A percentile compares a stretch with the other conserved stretches of the same genome.
phyloP scores from a whole-genome alignment of 495 filamentous ascomycete species.

The Annulohypoxylon stygium region DNA sequence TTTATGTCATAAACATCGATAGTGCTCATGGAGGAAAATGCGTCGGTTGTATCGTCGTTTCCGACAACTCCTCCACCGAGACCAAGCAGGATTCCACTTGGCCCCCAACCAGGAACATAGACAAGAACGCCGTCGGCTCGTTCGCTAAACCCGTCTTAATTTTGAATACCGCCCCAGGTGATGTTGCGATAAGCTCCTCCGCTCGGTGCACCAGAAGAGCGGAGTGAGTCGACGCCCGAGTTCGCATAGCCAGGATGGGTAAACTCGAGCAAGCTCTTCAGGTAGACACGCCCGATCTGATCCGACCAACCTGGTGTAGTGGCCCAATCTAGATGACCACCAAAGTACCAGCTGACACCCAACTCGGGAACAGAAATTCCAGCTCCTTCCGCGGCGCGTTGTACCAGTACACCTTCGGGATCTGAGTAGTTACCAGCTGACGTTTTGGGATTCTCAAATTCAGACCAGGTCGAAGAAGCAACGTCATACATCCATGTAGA shows the following conservation, averaged over 20 bases:
- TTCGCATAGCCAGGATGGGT: constrained; percentile 76
- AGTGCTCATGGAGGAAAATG: constrained; percentile 74
- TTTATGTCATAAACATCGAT: constrained; percentile 84
- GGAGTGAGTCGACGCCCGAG: constrained; percentile 65
- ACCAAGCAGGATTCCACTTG: constrained; percentile 75
- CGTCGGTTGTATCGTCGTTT: constrained; percentile 61
- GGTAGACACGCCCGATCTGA: constrained; percentile 70
- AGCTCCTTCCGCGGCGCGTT: constrained; percentile 78
- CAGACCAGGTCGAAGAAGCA: constrained; percentile 67
- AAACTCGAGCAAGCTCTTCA: constrained; percentile 81
- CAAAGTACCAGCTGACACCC: constrained; percentile 80
- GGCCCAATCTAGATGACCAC: constrained; percentile 75
- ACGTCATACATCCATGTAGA: constrained; percentile 78
- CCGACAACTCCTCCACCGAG: constrained; percentile 70
- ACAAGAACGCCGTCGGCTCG: constrained; percentile 78
- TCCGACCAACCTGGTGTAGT: constrained; percentile 79
- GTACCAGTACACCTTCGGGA: constrained; percentile 63
- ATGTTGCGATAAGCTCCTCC: constrained; percentile 76
- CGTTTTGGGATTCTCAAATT: constrained; percentile 67
- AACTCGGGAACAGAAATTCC: constrained; percentile 75
- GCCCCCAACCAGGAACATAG: constrained; percentile 79
- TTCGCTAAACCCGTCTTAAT: constrained; percentile 72
- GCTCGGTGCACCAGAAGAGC: constrained; percentile 62
- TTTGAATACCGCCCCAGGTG: constrained; percentile 75
- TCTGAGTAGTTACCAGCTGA: constrained; percentile 70